Base-by-base conservation (phyloP, 495 filamentous ascomycete genomes). In the Trichoderma virens region DNA sequence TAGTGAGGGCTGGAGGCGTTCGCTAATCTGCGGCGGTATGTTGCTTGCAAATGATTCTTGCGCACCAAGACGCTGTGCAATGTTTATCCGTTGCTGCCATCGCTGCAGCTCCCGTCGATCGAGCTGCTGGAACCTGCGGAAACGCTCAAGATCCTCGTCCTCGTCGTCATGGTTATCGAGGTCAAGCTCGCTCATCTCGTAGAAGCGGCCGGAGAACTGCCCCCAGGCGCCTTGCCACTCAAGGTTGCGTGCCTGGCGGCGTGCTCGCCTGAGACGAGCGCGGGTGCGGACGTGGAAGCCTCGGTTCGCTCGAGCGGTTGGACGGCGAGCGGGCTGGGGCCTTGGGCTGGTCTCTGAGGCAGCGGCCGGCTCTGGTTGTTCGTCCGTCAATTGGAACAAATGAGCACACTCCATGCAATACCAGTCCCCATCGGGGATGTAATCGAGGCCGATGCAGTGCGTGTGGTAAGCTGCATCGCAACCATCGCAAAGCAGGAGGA, bases 91-190 rank as follows among this genome's bases (percentile, higher is more conserved):
- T 68, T 90, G 84, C 69, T 93, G 88, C 91, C 91, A 95, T 67
- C 82, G 80, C 68, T 77, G 69, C 67, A 89, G 86, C 62, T 92
- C 89, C 59, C 84, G 81, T 62, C 83, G 75, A 62, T 87, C 82
- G 4, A 83, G 79, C 67, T 84, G 78, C 68, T 86, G 82, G 34
- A 80, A 79, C 67, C 82, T 71, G 43, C 84, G 67, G 66, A 79
- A 75, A 68, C 76, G 68, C 73, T 73, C 75, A 62, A 80, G 67
- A 41, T 77, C 70, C 62, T 61, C 65, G 28, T 91, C 88, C 67
- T 93, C 89, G 66, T 92, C 90, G 69, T 92, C 93, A 14, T 91
- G 90, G 70, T 93, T 94, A 71, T 97, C 92, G 25, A 96, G 82
- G 69, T 97, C 93, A 43, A 97, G 66, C 65, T 90, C 86, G 13